These are phyloP conservation scores for Mortierella sp. DNA, from an alignment of 371 early-diverging fungal genomes.

Conservation along the genomic window DNA sequence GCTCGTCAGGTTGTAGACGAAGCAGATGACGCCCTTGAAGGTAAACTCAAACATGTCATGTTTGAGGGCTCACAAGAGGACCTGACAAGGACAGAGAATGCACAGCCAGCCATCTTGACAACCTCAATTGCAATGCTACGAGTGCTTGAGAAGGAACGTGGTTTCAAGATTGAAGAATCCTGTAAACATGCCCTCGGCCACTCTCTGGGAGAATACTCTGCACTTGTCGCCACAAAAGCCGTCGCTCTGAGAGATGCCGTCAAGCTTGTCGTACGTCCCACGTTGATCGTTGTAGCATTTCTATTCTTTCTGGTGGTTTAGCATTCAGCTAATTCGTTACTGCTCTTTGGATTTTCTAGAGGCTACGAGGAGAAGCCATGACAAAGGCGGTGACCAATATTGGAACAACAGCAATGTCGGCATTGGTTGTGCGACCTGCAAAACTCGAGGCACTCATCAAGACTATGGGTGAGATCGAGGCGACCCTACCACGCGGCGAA, in stretches of 20 bases:
- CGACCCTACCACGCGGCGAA: slow-evolving; percentile 74
- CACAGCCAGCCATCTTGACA: slow-evolving; percentile 95
- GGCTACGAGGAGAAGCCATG: slow-evolving; percentile 91
- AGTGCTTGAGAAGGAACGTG: slow-evolving; percentile 87
- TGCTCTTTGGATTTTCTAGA: slow-evolving; percentile 38
- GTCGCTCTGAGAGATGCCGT: slow-evolving; percentile 86
- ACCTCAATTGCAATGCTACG: slow-evolving; percentile 91
- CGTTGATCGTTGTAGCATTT: neutral
- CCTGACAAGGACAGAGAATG: slow-evolving; percentile 88
- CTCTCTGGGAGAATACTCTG: slow-evolving; percentile 95
- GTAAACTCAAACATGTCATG: slow-evolving; percentile 78
- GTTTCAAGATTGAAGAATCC: slow-evolving; percentile 78
- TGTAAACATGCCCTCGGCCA: slow-evolving; percentile 91
- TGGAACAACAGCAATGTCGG: slow-evolving; percentile 88
- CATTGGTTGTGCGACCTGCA: slow-evolving; percentile 82
- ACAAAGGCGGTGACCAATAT: slow-evolving; percentile 78
- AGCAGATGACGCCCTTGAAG: slow-evolving; percentile 86
- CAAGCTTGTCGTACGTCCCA: slow-evolving; percentile 76
- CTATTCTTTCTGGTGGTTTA: neutral
- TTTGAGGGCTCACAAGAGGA: slow-evolving; percentile 84
- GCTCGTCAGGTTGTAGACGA: slow-evolving; percentile 91
- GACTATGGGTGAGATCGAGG: slow-evolving; percentile 73
- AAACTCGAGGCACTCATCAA: slow-evolving; percentile 79
- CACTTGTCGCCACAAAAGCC: slow-evolving; percentile 85
- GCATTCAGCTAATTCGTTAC: neutral